A percentile compares a stretch with the other conserved stretches of the same genome.
These are phyloP conservation scores for Arthrobotrys sinensis DNA, from an alignment of 2,329 filamentous ascomycete genomes.

Conservation along the genomic window DNA sequence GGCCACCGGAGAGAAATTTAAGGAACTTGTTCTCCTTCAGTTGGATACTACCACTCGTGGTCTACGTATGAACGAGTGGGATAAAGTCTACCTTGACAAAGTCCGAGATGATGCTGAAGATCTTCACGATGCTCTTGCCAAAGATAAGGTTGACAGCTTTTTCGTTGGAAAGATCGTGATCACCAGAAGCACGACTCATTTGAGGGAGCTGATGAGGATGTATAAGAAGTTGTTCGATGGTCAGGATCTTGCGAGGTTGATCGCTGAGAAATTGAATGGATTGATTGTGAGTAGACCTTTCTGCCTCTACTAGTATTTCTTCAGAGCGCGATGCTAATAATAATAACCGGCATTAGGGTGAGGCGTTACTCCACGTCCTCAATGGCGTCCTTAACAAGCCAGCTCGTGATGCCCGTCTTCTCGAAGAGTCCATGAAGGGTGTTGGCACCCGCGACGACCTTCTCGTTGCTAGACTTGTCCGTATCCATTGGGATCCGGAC, in stretches of 20 bases:
- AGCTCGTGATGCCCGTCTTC: constrained; percentile 88
- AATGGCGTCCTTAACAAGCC: constrained; percentile 97
- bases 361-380: constrained; percentile 93
- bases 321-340: constrained; percentile 15
- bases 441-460: constrained; percentile 74
- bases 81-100: constrained; percentile 72
- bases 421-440: constrained; percentile 85
- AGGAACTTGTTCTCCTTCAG: constrained; percentile 85
- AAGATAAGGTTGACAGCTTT: constrained; percentile 81
- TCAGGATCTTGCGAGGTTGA: constrained; percentile 88
- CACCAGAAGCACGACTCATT: constrained; percentile 82
- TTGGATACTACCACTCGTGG: constrained; percentile 76
- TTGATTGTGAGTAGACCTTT: constrained; percentile 80
- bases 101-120: constrained; percentile 81
- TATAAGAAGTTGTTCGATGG: constrained; percentile 80
- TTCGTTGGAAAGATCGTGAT: constrained; percentile 90
- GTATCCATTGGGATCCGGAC: constrained; percentile 90
- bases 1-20: constrained; percentile 73
- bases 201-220: constrained; percentile 82
- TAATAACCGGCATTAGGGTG: constrained; percentile 78
- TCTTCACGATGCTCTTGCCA: constrained; percentile 73
- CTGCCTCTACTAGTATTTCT: constrained; percentile 22
- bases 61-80: constrained; percentile 75
- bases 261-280: constrained; percentile 89
- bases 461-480: constrained; percentile 87